Evolutionary conservation across 176 grass and related monocot genomes (phyloP).

Genomic region (Tillandsia fasciculata): DNA sequence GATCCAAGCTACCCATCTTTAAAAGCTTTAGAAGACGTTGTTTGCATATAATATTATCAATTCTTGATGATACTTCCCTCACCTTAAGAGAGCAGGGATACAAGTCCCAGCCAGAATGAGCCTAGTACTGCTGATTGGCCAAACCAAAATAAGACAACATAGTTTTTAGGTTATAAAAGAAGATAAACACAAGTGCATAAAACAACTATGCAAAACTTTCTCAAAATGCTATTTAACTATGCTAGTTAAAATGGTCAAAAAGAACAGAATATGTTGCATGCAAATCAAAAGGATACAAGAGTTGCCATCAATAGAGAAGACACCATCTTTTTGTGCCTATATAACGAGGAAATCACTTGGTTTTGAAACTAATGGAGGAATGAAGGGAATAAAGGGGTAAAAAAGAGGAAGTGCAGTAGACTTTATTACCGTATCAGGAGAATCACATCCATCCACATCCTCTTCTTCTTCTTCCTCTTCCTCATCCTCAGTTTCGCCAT

Average conservation of each 20-base stretch:
- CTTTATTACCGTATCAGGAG: slow-evolving; percentile 37
- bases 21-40: too few relatives aligned
- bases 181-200: not conserved
- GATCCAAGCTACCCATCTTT: too few relatives aligned
- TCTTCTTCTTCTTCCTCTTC: slow-evolving; percentile 56
- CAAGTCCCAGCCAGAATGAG: not conserved
- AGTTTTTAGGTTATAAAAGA: not conserved
- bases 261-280: not conserved
- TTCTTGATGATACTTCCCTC: too few relatives aligned
- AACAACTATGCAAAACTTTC: not conserved
- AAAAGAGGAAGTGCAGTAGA: not conserved
- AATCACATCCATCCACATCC: slow-evolving; percentile 54
- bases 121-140: not conserved
- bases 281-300: slow-evolving; percentile 43
- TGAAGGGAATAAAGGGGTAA: slow-evolving; percentile 1
- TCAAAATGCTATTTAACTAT: not conserved
- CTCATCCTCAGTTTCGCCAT: slow-evolving; percentile 43
- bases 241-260: slow-evolving; percentile 1
- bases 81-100: too few relatives aligned
- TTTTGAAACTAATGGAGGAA: not conserved
- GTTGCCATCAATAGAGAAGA: slow-evolving; percentile 28
- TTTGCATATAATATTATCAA: too few relatives aligned
- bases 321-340: slow-evolving; percentile 34
- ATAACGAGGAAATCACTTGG: slow-evolving; percentile 12
- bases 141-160: not conserved